Percentiles rank a stretch among this genome's conserved stretches.
Evolutionary conservation across 352 stramenopile genomes (phyloP).

Genomic region (Globisporangium perplexum): DNA sequence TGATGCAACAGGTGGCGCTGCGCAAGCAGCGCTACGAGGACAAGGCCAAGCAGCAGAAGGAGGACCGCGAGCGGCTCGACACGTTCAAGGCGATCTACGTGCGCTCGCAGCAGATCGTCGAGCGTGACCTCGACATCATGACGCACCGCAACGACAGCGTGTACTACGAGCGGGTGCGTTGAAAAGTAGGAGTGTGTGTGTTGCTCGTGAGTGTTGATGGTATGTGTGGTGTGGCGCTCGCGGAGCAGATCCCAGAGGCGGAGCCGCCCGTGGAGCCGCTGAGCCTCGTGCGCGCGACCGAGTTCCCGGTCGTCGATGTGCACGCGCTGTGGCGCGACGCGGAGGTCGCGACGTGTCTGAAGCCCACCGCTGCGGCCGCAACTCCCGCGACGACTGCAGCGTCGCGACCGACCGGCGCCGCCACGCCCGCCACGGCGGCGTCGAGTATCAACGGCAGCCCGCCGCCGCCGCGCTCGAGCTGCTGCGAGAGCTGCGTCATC

Average conservation of each 20-base stretch:
- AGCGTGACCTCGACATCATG: slow-evolving; percentile 63
- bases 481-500: slow-evolving; percentile 38
- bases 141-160: slow-evolving; percentile 63
- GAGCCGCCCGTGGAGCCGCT: slow-evolving; percentile 29
- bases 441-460: not conserved
- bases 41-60: slow-evolving; percentile 23
- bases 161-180: slow-evolving; percentile 55
- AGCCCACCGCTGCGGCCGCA: slow-evolving; percentile 1
- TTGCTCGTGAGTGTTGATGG: not conserved
- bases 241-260: slow-evolving; percentile 38
- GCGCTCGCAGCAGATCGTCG: slow-evolving; percentile 57
- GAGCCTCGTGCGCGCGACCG: slow-evolving; percentile 43
- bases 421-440: no score
- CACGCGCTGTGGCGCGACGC: slow-evolving; percentile 44
- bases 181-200: not conserved
- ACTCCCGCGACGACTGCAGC: not conserved
- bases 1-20: slow-evolving; percentile 25
- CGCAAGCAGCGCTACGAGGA: slow-evolving; percentile 35
- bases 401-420: not conserved
- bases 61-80: slow-evolving; percentile 28
- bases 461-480: slow-evolving; percentile 16
- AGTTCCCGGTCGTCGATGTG: slow-evolving; percentile 22
- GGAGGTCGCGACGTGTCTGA: slow-evolving; percentile 42
- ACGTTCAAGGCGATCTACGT: slow-evolving; percentile 38
- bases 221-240: not conserved